phyloP scores from a whole-genome alignment of 2,329 filamentous ascomycete genomes.

The Monilinia fructigena region DNA sequence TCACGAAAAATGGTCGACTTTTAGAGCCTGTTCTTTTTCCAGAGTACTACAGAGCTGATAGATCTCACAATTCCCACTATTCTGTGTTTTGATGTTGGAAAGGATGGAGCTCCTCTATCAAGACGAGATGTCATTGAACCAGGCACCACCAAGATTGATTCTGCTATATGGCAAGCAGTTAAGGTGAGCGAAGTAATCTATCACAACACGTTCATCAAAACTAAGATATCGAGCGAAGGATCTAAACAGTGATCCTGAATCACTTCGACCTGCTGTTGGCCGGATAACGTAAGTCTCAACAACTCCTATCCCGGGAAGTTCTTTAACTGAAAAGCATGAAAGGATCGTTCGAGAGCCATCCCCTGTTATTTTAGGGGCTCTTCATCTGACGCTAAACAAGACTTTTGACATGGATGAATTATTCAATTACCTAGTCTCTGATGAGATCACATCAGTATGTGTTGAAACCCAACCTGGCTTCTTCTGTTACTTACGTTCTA shows the following conservation, averaged over 20 bases:
- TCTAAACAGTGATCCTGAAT: constrained; percentile 29
- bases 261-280: constrained; percentile 30
- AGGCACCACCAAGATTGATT: constrained; percentile 32
- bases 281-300: constrained; percentile 29
- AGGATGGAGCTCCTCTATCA: constrained; percentile 34
- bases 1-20: constrained; percentile 28
- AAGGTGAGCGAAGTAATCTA: constrained; percentile 26
- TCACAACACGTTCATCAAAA: background rate
- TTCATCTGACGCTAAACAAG: constrained; percentile 56
- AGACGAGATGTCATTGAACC: constrained; percentile 28
- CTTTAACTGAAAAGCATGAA: background rate
- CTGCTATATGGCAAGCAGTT: constrained; percentile 34
- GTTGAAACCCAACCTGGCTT: constrained; percentile 35
- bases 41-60: constrained; percentile 29
- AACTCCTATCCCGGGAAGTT: background rate
- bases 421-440: constrained; percentile 53
- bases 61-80: constrained; percentile 34
- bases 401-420: constrained; percentile 64
- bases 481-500: constrained; percentile 19
- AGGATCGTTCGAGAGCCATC: constrained; percentile 58
- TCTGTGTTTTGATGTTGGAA: constrained; percentile 36
- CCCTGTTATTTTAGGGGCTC: constrained; percentile 57
- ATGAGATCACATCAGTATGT: constrained; percentile 46
- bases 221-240: constrained; percentile 27
- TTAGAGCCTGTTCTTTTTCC: constrained; percentile 30